These are phyloP conservation scores for Salix arbutifolia DNA, from an alignment of 345 rosid genomes.

Conservation along the genomic window DNA sequence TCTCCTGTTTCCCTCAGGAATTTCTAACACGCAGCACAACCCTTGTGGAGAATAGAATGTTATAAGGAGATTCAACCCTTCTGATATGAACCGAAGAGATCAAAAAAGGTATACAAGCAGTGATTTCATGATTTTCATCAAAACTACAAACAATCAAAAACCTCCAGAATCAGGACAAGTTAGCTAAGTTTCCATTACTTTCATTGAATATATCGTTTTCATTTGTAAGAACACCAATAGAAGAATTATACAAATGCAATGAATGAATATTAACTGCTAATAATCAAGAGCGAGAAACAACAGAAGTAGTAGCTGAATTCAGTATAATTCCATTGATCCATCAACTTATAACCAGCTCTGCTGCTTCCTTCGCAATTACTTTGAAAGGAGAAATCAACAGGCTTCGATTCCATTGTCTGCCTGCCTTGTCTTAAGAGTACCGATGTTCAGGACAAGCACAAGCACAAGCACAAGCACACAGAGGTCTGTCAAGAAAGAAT, in stretches of 20 bases:
- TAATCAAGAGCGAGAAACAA: background rate
- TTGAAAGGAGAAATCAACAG: background rate
- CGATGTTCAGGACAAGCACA: slow-evolving; percentile 8
- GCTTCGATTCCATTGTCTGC: background rate
- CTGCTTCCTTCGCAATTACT: background rate
- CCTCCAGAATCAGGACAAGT: background rate
- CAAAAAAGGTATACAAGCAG: background rate
- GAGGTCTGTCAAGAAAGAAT: background rate
- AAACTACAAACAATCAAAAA: no score
- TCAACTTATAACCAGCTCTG: background rate
- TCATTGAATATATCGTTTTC: background rate
- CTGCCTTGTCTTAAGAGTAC: background rate
- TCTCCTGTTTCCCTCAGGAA: no score
- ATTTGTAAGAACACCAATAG: background rate
- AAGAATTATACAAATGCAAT: background rate
- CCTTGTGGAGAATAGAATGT: background rate
- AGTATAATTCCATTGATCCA: background rate
- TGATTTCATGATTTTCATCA: no score
- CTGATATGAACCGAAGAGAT: background rate
- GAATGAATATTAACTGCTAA: background rate
- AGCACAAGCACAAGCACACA: slow-evolving; percentile 1
- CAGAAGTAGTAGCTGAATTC: background rate
- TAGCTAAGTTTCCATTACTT: background rate
- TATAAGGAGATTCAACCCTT: no score
- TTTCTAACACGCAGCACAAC: no score